Evolutionary conservation across 1,284 basidiomycete species (phyloP), one percentile per base, ranked within the genome.

Genomic region (Sphagnurus paluster): DNA sequence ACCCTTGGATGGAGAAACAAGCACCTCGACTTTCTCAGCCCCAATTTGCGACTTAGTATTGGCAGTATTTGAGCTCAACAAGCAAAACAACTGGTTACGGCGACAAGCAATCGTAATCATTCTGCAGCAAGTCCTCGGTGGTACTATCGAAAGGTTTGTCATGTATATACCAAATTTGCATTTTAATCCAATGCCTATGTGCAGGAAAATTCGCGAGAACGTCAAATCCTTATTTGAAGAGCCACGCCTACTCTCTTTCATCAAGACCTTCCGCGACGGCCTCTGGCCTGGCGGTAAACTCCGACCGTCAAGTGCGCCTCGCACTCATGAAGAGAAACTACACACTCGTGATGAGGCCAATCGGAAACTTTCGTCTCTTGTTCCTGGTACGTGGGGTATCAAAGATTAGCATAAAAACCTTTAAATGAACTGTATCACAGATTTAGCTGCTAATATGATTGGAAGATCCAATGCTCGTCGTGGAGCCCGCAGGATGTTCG

Each of bases 41-140:
- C 94, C 96, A 0, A 97, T 99, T 45, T 97, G 93, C 59, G 94
- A 98, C 61, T 73, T 98, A 21, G 77, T 98, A 29, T 77, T 98
- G 43, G 91, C 94, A 17, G 76, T 98, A 6, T 98, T 98, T 56
- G 93, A 98, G 66, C 79, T 98, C 19, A 87, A 97, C 67, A 92
- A 93, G 72, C 89, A 91, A 65, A 91, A 95, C 59, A 95, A 95
- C 56, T 99, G 96, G 96, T 72, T 98, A 24, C 76, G 95, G 41
- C 77, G 93, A n/a, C 95, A 98, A 65, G 95, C 96, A 1, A 93
- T 98, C 55, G 90, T 98, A 10, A 92, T 98, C 46, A 93, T 98
- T 49, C 70, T 98, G 38, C 96, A 98, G 65, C 95, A 98, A 62
- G 84, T 98, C 3, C 75, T 99, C 3, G 96, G 95, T 5, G 90